These are phyloP conservation scores for Thraustochytrium striatum DNA, from an alignment of 352 stramenopile genomes.

Conservation along the genomic window DNA sequence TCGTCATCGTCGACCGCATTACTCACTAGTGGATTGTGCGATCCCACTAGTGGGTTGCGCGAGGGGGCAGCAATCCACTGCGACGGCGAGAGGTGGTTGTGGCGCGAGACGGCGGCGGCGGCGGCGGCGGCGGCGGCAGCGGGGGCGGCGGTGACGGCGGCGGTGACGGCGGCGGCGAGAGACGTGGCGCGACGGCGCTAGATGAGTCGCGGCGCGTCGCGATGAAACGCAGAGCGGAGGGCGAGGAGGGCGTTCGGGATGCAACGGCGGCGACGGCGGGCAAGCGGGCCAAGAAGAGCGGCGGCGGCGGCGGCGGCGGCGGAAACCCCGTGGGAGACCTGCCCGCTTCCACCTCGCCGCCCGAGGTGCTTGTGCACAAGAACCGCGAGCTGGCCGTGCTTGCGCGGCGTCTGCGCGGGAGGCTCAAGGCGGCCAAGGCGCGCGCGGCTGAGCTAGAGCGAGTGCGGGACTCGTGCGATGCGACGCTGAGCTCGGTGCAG, in stretches of 20 bases:
- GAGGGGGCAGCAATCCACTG: too few species aligned
- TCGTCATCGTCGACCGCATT: too few species aligned
- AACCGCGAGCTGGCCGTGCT: constrained; percentile 40
- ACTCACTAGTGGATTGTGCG: too few species aligned
- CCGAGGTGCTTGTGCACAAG: constrained; percentile 32
- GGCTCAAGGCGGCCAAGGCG: neutral
- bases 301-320: neutral
- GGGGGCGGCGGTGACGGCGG: too few species aligned
- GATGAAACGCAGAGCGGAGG: neutral
- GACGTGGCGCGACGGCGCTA: neutral
- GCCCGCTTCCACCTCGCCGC: neutral
- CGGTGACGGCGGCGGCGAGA: neutral
- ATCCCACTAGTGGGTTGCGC: too few species aligned
- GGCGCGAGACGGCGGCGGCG: neutral
- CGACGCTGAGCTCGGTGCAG: constrained; percentile 14
- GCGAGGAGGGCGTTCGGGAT: neutral
- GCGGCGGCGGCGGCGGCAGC: neutral
- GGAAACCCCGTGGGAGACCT: constrained; percentile 12
- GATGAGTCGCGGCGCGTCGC: too few species aligned
- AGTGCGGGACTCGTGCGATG: neutral
- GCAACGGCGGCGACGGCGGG: neutral
- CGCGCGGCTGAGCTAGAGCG: neutral
- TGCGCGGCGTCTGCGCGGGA: constrained; percentile 9
- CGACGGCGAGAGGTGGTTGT: too few species aligned
- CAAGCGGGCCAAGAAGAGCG: neutral